Evolutionary conservation across 768 basidiomycete species (phyloP).

Genomic region (Lepiota brunneoincarnata): DNA sequence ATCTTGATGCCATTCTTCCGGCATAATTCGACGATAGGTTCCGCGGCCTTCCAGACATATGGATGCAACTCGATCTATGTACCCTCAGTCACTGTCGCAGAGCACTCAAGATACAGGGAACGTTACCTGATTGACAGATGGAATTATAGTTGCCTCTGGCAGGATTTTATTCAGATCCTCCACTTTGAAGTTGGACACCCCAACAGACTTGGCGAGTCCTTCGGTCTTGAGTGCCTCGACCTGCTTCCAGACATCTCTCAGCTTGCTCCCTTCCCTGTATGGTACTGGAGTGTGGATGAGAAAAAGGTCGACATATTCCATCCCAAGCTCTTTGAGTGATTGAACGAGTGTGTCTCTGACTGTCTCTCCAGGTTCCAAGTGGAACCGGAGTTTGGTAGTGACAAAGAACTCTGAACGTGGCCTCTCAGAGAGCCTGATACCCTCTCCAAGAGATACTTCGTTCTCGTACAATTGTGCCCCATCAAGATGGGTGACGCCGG

Average conservation of each 20-base stretch:
- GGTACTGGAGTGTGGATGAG: slow-evolving; percentile 52
- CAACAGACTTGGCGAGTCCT: slow-evolving; percentile 54
- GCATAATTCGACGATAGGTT: slow-evolving; percentile 52
- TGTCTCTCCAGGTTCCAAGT: slow-evolving; percentile 37
- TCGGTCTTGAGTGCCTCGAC: slow-evolving; percentile 55
- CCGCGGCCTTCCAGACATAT: slow-evolving; percentile 62
- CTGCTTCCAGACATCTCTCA: slow-evolving; percentile 54
- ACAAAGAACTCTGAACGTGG: slow-evolving; percentile 57
- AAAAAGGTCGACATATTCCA: slow-evolving; percentile 62
- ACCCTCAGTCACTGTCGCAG: not conserved
- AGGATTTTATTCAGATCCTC: slow-evolving; percentile 51
- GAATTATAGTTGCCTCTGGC: slow-evolving; percentile 47
- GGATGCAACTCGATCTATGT: slow-evolving; percentile 68
- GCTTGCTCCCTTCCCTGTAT: slow-evolving; percentile 32
- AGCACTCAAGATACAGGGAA: not conserved
- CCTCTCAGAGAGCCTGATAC: slow-evolving; percentile 47
- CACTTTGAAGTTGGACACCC: slow-evolving; percentile 67
- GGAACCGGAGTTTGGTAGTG: slow-evolving; percentile 51
- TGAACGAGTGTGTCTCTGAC: slow-evolving; percentile 46
- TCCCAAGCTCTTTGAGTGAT: slow-evolving; percentile 51
- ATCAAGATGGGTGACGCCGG: slow-evolving; percentile 59
- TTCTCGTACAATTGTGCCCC: slow-evolving; percentile 61
- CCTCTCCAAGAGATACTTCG: slow-evolving; percentile 50
- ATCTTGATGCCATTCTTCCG: slow-evolving; percentile 58
- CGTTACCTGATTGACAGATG: slow-evolving; percentile 68